phyloP scores from a whole-genome alignment of 2,329 filamentous ascomycete genomes.

The Neophaeococcomyces aloes region DNA sequence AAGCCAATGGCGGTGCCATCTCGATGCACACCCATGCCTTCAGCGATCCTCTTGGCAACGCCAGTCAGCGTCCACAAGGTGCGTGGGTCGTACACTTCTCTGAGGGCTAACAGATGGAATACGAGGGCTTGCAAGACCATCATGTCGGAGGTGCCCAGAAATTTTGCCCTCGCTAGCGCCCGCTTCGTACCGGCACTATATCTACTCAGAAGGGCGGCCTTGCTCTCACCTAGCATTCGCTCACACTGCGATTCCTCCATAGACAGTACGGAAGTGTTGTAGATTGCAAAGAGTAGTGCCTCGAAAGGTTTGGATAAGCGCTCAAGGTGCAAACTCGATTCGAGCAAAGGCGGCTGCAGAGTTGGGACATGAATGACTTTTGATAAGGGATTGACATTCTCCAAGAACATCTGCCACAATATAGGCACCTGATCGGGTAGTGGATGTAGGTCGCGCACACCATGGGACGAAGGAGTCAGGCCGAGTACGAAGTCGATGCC shows the following conservation, averaged over 20 bases:
- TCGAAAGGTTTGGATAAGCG: slow-evolving; percentile 33
- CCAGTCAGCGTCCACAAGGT: slow-evolving; percentile 37
- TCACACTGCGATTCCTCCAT: slow-evolving; percentile 29
- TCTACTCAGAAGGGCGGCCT: slow-evolving; percentile 38
- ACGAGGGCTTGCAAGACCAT: slow-evolving; percentile 53
- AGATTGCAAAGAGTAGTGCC: slow-evolving; percentile 49
- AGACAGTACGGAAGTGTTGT: slow-evolving; percentile 48
- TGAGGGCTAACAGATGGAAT: slow-evolving; percentile 45
- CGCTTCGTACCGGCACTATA: slow-evolving; percentile 56
- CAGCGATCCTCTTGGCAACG: slow-evolving; percentile 33
- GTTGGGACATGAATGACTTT: slow-evolving; percentile 64
- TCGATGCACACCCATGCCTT: slow-evolving; percentile 29
- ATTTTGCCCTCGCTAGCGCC: slow-evolving; percentile 51
- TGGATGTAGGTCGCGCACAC: slow-evolving; percentile 21
- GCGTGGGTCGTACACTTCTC: slow-evolving; percentile 34
- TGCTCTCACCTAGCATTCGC: slow-evolving; percentile 45
- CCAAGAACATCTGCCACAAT: slow-evolving; percentile 64
- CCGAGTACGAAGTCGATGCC: slow-evolving; percentile 18
- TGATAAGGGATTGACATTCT: slow-evolving; percentile 63
- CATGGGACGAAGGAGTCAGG: slow-evolving; percentile 16
- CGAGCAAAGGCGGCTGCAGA: slow-evolving; percentile 53
- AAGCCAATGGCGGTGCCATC: slow-evolving; percentile 38
- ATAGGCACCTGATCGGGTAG: slow-evolving; percentile 41
- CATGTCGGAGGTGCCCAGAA: slow-evolving; percentile 52
- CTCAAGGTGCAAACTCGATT: slow-evolving; percentile 40